Conservation (phyloP, 495 filamentous ascomycete genomes). For the Xanthoparmelia taractica region DNA sequence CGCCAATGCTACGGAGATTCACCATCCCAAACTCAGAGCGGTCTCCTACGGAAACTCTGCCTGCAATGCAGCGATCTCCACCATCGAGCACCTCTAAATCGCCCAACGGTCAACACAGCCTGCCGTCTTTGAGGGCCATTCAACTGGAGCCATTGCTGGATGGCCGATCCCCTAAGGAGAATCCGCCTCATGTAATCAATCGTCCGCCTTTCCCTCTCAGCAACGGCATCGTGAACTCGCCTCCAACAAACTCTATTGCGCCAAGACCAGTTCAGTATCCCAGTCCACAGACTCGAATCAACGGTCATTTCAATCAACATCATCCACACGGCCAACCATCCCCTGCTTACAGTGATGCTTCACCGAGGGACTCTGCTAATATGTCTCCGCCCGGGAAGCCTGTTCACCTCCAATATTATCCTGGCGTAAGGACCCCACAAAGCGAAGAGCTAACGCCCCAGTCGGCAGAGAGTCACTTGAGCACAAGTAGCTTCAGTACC, state of each 20-base stretch:
- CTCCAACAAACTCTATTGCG: slow-evolving; percentile 31
- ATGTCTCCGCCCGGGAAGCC: slow-evolving; percentile 26
- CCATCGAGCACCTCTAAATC: slow-evolving; percentile 32
- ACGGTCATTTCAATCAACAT: slow-evolving; percentile 16
- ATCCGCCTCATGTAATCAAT: slow-evolving; percentile 24
- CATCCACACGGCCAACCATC: slow-evolving; percentile 26
- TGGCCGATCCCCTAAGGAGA: slow-evolving; percentile 24
- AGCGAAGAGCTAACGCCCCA: slow-evolving; percentile 27
- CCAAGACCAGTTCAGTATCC: slow-evolving; percentile 24
- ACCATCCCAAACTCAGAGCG: slow-evolving; percentile 29
- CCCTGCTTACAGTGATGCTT: slow-evolving; percentile 26
- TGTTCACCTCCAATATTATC: slow-evolving; percentile 7
- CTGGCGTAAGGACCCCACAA: slow-evolving; percentile 17
- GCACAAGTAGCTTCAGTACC: slow-evolving; percentile 29
- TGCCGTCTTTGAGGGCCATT: slow-evolving; percentile 40
- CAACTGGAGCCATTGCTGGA: slow-evolving; percentile 33
- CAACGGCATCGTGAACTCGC: slow-evolving; percentile 29
- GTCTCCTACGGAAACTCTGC: slow-evolving; percentile 28
- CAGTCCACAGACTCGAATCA: slow-evolving; percentile 23
- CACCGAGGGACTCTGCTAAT: slow-evolving; percentile 21
- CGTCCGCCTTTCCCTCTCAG: slow-evolving; percentile 27
- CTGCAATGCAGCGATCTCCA: slow-evolving; percentile 35
- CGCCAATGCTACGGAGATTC: slow-evolving; percentile 21
- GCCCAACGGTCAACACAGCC: slow-evolving; percentile 36
- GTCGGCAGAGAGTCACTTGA: slow-evolving; percentile 24